phyloP scores from a whole-genome alignment of 495 filamentous ascomycete genomes.

The Aspergillus cristatus region DNA sequence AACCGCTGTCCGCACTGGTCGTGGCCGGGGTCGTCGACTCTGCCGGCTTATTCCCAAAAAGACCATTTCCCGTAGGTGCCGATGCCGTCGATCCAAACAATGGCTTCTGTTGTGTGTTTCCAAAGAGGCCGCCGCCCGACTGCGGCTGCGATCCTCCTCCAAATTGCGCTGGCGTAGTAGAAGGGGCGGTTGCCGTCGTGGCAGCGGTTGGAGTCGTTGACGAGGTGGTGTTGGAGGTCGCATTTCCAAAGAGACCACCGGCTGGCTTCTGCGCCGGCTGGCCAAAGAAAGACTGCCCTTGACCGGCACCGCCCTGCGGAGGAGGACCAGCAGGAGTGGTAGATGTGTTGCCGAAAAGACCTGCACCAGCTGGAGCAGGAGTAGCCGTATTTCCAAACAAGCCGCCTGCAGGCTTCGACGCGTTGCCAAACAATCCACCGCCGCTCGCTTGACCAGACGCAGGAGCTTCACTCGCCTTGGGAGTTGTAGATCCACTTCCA shows the following conservation, averaged over 20 bases:
- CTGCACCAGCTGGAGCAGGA: conserved; percentile 24
- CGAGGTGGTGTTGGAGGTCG: conserved; percentile 15
- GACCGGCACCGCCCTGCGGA: conserved; percentile 28
- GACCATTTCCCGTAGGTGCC: conserved; percentile 16
- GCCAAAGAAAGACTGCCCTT: conserved; percentile 20
- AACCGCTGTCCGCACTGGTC: conserved; percentile 13
- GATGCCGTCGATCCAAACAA: conserved; percentile 25
- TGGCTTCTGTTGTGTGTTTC: conserved; percentile 19
- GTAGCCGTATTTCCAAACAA: conserved; percentile 36
- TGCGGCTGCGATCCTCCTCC: conserved; percentile 21
- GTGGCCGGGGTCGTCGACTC: conserved; percentile 32
- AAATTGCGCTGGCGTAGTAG: conserved; percentile 13
- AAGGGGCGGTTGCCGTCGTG: conserved; percentile 13
- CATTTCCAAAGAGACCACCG: conserved; percentile 24
- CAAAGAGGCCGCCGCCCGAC: conserved; percentile 25
- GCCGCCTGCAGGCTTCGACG: conserved; percentile 14
- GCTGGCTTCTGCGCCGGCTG: conserved; percentile 23
- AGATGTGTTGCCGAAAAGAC: conserved; percentile 40
- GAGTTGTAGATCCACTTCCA: conserved; percentile 24
- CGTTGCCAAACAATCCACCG: conserved; percentile 42
- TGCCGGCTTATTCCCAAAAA: conserved; percentile 37
- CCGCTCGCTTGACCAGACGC: conserved; percentile 26
- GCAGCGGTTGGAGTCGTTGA: conserved; percentile 11
- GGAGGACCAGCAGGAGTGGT: conserved; percentile 59
- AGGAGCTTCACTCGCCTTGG: conserved; percentile 28